Conservation (phyloP, 2,329 filamentous ascomycete genomes). For the Paecilomyces sp. region DNA sequence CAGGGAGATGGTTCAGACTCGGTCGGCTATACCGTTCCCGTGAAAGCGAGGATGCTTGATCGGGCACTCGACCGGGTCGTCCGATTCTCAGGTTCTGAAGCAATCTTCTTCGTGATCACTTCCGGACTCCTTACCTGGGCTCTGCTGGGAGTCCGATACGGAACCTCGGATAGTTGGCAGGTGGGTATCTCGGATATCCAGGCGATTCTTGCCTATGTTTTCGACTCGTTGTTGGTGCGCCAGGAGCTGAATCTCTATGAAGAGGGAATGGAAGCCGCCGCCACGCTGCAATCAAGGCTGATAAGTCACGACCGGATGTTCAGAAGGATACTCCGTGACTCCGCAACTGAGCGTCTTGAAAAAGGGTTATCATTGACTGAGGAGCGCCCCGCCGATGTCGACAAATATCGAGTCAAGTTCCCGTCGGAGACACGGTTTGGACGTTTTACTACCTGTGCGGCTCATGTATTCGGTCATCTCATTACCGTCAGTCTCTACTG, state of each 20-base stretch:
- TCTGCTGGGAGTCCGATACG: slow-evolving; percentile 19
- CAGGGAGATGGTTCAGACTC: neutral
- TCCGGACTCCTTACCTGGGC: slow-evolving; percentile 20
- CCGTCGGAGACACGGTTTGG: slow-evolving; percentile 14
- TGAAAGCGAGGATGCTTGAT: slow-evolving; percentile 4
- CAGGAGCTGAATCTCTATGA: slow-evolving; percentile 20
- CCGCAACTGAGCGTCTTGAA: neutral
- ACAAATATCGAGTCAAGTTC: slow-evolving; percentile 17
- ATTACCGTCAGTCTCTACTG: slow-evolving; percentile 1
- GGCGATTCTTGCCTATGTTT: slow-evolving; percentile 25
- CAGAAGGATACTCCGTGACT: neutral
- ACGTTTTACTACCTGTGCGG: neutral
- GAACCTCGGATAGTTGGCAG: slow-evolving; percentile 16
- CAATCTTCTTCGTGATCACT: slow-evolving; percentile 23
- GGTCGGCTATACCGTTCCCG: neutral
- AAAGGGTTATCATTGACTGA: neutral
- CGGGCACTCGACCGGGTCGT: slow-evolving; percentile 20
- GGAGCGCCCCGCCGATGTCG: neutral
- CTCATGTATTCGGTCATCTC: slow-evolving; percentile 1
- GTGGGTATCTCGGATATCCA: slow-evolving; percentile 24
- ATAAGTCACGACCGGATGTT: slow-evolving; percentile 16
- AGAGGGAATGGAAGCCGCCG: slow-evolving; percentile 8
- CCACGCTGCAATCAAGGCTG: slow-evolving; percentile 11
- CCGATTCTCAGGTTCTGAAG: slow-evolving; percentile 17
- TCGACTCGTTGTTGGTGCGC: slow-evolving; percentile 25